A percentile compares a stretch with the other conserved stretches of the same genome.
These are phyloP conservation scores for Ogataea glucozyma DNA, from an alignment of 805 yeast species.

Conservation along the genomic window DNA sequence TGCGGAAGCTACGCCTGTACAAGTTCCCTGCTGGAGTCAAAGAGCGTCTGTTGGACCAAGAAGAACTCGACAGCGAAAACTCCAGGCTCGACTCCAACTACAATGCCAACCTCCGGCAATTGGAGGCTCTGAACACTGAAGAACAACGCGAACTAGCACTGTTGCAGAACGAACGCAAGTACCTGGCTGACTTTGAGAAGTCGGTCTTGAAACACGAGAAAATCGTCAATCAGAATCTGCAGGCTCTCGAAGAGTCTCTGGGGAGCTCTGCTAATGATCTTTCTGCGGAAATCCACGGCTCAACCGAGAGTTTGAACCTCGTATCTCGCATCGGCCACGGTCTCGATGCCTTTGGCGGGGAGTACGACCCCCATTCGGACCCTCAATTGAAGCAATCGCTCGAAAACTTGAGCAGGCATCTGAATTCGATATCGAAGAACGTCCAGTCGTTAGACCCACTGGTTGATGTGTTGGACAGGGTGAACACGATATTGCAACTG, in stretches of 20 bases:
- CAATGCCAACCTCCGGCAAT: slow-evolving; percentile 30
- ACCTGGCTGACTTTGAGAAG: slow-evolving; percentile 21
- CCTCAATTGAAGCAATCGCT: slow-evolving; percentile 14
- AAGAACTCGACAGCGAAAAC: slow-evolving; percentile 25
- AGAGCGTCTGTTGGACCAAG: slow-evolving; percentile 30
- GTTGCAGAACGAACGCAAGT: slow-evolving; percentile 24
- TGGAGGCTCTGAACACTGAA: slow-evolving; percentile 27
- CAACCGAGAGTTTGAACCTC: slow-evolving; percentile 9
- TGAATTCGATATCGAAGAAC: slow-evolving; percentile 19
- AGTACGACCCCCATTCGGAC: slow-evolving; percentile 21
- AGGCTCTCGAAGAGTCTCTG: slow-evolving; percentile 8
- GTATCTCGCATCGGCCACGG: background rate
- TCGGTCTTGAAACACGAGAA: slow-evolving; percentile 17
- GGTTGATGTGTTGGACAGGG: slow-evolving; percentile 19
- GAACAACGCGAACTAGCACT: slow-evolving; percentile 23
- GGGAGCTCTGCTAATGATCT: slow-evolving; percentile 3
- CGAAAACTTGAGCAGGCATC: slow-evolving; percentile 12
- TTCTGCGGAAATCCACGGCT: slow-evolving; percentile 1
- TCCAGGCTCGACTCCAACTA: slow-evolving; percentile 26
- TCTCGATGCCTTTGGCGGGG: background rate
- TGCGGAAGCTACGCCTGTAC: slow-evolving; percentile 22
- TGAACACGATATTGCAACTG: slow-evolving; percentile 23
- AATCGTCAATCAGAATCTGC: slow-evolving; percentile 18
- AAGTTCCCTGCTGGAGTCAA: slow-evolving; percentile 30
- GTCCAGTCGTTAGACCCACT: slow-evolving; percentile 20